Conservation (phyloP, 441 rosid species). For the Syzygium malaccense region DNA sequence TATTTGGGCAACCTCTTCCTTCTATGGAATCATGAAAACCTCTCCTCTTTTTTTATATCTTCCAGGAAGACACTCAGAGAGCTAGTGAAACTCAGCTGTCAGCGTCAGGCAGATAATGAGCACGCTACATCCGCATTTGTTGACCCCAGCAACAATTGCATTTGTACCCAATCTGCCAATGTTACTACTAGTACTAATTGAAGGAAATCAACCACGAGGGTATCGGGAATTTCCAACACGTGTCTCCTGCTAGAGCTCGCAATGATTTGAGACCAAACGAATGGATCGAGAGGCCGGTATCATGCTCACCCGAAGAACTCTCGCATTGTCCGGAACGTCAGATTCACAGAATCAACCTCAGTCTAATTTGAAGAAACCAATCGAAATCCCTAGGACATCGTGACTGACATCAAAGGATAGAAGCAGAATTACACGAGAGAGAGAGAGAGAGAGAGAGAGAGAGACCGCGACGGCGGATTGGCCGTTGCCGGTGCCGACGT, state of each 20-base stretch:
- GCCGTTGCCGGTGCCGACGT: constrained; percentile 61
- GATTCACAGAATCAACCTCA: background rate
- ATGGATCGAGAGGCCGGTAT: background rate
- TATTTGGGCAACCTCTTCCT: background rate
- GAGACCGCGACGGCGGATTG: constrained; percentile 59
- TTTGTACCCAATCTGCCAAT: background rate
- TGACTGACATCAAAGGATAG: background rate
- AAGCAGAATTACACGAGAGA: background rate
- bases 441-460: constrained; percentile 19
- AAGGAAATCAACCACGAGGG: background rate
- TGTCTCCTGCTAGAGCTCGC: background rate
- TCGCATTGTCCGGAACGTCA: background rate
- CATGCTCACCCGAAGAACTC: background rate
- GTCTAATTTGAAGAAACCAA: background rate
- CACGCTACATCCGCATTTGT: background rate
- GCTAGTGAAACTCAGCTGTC: background rate
- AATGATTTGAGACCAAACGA: background rate
- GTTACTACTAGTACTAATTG: background rate
- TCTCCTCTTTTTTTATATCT: background rate
- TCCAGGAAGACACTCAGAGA: background rate
- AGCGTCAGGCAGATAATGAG: background rate
- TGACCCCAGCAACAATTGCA: background rate
- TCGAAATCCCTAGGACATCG: background rate
- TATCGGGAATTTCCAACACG: background rate
- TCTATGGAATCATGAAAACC: background rate